A percentile compares a stretch with the other conserved stretches of the same genome.
phyloP scores from a whole-genome alignment of 2,329 filamentous ascomycete genomes.

The Alternaria conjuncta region DNA sequence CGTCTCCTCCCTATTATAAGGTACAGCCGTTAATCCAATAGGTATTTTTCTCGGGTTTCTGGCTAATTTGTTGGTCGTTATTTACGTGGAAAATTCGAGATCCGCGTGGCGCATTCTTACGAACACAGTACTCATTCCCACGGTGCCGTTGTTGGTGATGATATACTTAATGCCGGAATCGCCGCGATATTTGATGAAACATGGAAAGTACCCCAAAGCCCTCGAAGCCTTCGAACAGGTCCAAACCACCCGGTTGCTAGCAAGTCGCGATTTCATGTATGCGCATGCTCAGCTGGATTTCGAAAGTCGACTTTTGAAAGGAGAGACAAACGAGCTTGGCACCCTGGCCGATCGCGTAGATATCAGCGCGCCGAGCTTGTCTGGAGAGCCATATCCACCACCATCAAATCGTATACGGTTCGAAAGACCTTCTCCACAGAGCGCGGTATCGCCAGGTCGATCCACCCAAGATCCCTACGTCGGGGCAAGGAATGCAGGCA shows the following conservation, averaged over 20 bases:
- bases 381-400: not conserved
- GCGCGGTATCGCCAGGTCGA: not conserved
- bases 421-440: not conserved
- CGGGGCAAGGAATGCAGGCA: not conserved
- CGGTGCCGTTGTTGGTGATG: slow-evolving; percentile 24
- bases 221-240: slow-evolving; percentile 25
- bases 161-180: slow-evolving; percentile 32
- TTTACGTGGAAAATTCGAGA: slow-evolving; percentile 6
- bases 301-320: slow-evolving; percentile 25
- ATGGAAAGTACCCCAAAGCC: slow-evolving; percentile 25
- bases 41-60: slow-evolving; percentile 30
- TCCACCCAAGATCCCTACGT: fast-evolving
- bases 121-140: slow-evolving; percentile 28
- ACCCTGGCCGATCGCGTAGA: slow-evolving; percentile 19
- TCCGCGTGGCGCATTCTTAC: slow-evolving; percentile 27
- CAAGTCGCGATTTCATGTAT: slow-evolving; percentile 31
- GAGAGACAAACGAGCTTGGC: slow-evolving; percentile 11
- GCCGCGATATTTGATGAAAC: slow-evolving; percentile 30
- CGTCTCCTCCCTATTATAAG: not conserved
- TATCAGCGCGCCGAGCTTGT: not conserved
- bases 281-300: slow-evolving; percentile 31
- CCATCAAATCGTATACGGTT: not conserved
- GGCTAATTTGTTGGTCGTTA: slow-evolving; percentile 22
- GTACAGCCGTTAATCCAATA: not conserved
- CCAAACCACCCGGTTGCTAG: slow-evolving; percentile 24